Percentiles rank a stretch among this genome's conserved stretches.
Evolutionary conservation across 768 basidiomycete genomes (phyloP).

Genomic region (Kwoniella shandongensis): DNA sequence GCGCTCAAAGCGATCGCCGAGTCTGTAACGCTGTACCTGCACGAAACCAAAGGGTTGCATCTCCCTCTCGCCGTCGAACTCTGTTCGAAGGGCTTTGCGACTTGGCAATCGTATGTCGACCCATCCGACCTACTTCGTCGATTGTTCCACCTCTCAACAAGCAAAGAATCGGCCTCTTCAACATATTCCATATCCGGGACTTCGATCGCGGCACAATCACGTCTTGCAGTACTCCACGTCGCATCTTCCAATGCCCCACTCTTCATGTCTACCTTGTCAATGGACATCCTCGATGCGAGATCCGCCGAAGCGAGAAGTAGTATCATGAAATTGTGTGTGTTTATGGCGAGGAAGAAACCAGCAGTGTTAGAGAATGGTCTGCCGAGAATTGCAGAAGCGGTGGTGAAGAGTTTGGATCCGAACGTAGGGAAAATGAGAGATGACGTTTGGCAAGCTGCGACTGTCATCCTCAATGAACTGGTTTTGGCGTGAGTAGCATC

Average conservation of each 20-base stretch:
- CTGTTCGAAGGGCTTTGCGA: slow-evolving; percentile 83
- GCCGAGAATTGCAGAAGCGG: slow-evolving; percentile 84
- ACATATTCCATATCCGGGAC: slow-evolving; percentile 54
- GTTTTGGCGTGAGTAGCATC: slow-evolving; percentile 71
- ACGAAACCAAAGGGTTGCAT: slow-evolving; percentile 64
- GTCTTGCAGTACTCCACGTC: slow-evolving; percentile 78
- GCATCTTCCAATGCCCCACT: slow-evolving; percentile 78
- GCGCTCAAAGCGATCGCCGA: slow-evolving; percentile 79
- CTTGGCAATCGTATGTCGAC: slow-evolving; percentile 93
- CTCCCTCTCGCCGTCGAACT: slow-evolving; percentile 79
- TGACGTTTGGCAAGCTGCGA: slow-evolving; percentile 83
- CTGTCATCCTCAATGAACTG: slow-evolving; percentile 91
- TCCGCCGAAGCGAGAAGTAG: slow-evolving; percentile 72
- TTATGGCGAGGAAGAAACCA: slow-evolving; percentile 90
- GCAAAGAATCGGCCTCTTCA: slow-evolving; percentile 28
- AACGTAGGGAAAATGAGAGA: slow-evolving; percentile 71
- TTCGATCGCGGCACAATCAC: slow-evolving; percentile 74
- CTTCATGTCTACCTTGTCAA: slow-evolving; percentile 88
- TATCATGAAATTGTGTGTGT: slow-evolving; percentile 89
- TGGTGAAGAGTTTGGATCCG: slow-evolving; percentile 94
- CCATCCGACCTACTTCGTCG: slow-evolving; percentile 82
- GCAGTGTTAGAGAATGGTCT: slow-evolving; percentile 78
- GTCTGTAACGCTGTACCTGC: slow-evolving; percentile 74
- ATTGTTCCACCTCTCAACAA: slow-evolving; percentile 75
- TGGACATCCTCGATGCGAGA: slow-evolving; percentile 76